phyloP scores from a whole-genome alignment of 257 asterid species.

The Fraxinus cuspidata region DNA sequence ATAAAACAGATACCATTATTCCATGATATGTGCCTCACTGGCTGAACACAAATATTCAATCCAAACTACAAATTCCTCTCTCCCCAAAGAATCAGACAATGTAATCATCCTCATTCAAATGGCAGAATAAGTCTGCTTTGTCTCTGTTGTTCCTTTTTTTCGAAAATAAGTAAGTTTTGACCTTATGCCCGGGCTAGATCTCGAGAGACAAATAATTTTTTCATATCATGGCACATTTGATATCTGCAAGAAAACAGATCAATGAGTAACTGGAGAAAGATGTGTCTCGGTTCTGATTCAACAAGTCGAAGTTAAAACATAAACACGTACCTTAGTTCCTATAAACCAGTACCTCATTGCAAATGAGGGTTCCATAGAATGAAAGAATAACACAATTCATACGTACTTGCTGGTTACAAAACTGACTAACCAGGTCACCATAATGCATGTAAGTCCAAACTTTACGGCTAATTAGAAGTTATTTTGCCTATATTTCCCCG shows the following conservation, averaged over 20 bases:
- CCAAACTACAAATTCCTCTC: too few relatives aligned
- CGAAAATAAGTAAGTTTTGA: background rate
- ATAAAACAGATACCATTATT: background rate
- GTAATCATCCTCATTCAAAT: background rate
- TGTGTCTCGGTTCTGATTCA: background rate
- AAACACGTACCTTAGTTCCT: background rate
- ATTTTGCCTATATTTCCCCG: slow-evolving; percentile 8
- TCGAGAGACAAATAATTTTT: background rate
- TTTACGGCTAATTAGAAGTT: slow-evolving; percentile 6
- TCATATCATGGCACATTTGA: background rate
- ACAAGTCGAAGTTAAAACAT: background rate
- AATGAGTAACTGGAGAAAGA: background rate
- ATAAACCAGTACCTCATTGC: background rate
- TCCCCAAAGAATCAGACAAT: background rate
- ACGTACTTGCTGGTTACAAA: slow-evolving; percentile 6
- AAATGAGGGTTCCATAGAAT: background rate
- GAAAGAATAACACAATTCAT: slow-evolving; percentile 15
- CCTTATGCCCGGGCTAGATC: background rate
- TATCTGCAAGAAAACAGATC: background rate
- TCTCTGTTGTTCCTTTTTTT: background rate
- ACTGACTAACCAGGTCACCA: background rate
- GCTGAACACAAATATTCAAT: background rate
- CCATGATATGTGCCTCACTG: background rate
- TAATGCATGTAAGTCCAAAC: slow-evolving; percentile 8
- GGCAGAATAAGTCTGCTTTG: background rate